Evolutionary conservation across 768 basidiomycete species (phyloP).

Genomic region (Russula emetica): DNA sequence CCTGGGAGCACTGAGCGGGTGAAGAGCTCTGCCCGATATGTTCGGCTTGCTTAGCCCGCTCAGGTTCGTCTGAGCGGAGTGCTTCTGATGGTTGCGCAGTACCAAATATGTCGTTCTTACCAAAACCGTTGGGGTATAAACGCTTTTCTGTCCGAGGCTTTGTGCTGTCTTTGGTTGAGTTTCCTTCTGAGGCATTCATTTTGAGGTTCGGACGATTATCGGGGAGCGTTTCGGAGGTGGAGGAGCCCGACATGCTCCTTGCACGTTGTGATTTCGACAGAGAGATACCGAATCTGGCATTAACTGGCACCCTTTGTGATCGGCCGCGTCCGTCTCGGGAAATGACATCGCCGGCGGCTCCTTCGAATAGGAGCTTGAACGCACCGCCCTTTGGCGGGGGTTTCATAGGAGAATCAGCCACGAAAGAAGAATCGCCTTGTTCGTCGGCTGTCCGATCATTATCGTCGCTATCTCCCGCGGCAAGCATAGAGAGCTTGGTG

Average conservation of each 20-base stretch:
- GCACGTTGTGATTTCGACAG: slow-evolving; percentile 27
- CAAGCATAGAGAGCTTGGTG: slow-evolving; percentile 34
- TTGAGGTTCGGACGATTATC: slow-evolving; percentile 25
- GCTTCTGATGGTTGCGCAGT: slow-evolving; percentile 8
- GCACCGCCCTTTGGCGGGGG: slow-evolving; percentile 49
- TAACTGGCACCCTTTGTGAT: slow-evolving; percentile 21
- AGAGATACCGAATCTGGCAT: slow-evolving; percentile 15
- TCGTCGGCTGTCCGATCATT: slow-evolving; percentile 36
- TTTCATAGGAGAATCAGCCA: slow-evolving; percentile 72
- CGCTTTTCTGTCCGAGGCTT: slow-evolving; percentile 16
- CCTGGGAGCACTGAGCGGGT: slow-evolving; percentile 14
- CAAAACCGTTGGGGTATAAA: slow-evolving; percentile 15
- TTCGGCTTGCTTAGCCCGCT: slow-evolving; percentile 1
- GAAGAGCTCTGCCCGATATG: neutral
- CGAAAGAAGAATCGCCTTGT: slow-evolving; percentile 44
- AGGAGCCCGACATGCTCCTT: slow-evolving; percentile 26
- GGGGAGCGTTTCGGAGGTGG: slow-evolving; percentile 18
- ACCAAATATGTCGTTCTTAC: slow-evolving; percentile 24
- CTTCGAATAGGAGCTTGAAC: slow-evolving; percentile 67
- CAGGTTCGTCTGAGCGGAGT: slow-evolving; percentile 4
- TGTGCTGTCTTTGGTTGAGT: neutral
- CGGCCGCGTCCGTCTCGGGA: slow-evolving; percentile 17
- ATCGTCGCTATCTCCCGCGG: slow-evolving; percentile 32
- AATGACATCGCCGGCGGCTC: slow-evolving; percentile 35
- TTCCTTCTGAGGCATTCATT: slow-evolving; percentile 22